Evolutionary conservation across 495 filamentous ascomycete genomes (phyloP).

Genomic region (Penicillium canariense): DNA sequence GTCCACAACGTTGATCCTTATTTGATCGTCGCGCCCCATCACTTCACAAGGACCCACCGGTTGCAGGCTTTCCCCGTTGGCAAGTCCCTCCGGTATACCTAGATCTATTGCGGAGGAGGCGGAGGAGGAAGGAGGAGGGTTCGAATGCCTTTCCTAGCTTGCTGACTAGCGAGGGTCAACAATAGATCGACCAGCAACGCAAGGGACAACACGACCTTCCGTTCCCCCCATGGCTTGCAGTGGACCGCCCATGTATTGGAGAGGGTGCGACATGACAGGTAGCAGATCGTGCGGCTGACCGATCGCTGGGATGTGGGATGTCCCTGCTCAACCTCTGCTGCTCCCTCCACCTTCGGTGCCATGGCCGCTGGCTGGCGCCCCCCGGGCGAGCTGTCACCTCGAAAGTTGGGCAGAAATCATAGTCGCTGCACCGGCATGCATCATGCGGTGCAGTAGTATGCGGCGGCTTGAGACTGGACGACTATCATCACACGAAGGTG

Average conservation of each 20-base stretch:
- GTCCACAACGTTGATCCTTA: slow-evolving; percentile 13
- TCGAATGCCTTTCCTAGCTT: no score
- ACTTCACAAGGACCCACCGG: no score
- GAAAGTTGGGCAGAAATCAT: slow-evolving; percentile 5
- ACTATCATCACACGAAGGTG: neutral
- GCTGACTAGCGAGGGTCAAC: neutral
- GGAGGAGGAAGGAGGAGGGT: no score
- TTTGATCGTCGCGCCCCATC: slow-evolving; percentile 7
- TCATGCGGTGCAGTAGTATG: slow-evolving; percentile 3
- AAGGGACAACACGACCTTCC: slow-evolving; percentile 2
- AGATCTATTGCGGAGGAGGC: no score
- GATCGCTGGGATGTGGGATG: neutral
- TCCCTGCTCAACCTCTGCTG: neutral
- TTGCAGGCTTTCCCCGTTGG: no score
- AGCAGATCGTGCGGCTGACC: slow-evolving; percentile 11
- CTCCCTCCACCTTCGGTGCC: neutral
- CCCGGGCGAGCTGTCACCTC: slow-evolving; percentile 9
- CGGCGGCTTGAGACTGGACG: neutral
- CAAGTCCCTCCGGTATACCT: no score
- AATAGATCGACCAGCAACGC: slow-evolving; percentile 3
- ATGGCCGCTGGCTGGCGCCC: neutral
- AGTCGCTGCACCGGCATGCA: slow-evolving; percentile 9
- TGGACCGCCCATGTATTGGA: neutral
- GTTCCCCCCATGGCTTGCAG: neutral
- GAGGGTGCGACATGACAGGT: slow-evolving; percentile 12